Base-by-base conservation (phyloP, 495 filamentous ascomycete species). In the Daldinia vernicosa region DNA sequence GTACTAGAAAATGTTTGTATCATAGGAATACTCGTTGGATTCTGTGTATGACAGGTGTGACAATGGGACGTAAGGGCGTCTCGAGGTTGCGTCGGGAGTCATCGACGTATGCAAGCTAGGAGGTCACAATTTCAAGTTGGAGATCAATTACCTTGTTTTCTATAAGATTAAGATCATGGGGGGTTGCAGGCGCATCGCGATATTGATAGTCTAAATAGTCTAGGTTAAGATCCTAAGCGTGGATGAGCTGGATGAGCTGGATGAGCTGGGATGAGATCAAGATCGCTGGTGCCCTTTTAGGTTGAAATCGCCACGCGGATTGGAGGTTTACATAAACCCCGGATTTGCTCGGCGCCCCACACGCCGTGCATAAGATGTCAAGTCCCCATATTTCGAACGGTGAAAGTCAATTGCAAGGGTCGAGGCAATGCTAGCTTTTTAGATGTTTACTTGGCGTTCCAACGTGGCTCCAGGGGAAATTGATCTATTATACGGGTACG, bases 231-330 rank as follows among this genome's bases (percentile, higher is more conserved):
- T 24, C 22, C 9, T 22, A 47, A 47, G 43, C 43, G 22, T 63
- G 37, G 14, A 30, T 30, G 40, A 22, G 17, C 17, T 19, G 19
- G 40, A 35, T 35, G 55, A 66, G 65, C n/a, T n/a, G n/a, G n/a
- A n/a, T n/a, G n/a, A n/a, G n/a, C n/a, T n/a, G 22, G 19, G 40
- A 35, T 35, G 55, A 66, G 65, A 67, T 60, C 65, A 55, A 67
- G 57, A 67, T 64, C 26, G 51, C 24, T 39, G 28, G 17, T 55
- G 27, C 27, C 24, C 14, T 30, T 55, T 40, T 12, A 22, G 45
- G 56, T 55, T 60, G 55, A 35, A 60, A 60, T 60, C 17, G 51
- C 47, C 28, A 67, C 32, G 11, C 64, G 50, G 47, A 55, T 67
- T 52, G 33, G 47, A 43, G 35, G 57, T 45, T 45, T 51, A 52